Conservation (phyloP, 2,329 filamentous ascomycete genomes). For the Pseudogymnoascus sp. region DNA sequence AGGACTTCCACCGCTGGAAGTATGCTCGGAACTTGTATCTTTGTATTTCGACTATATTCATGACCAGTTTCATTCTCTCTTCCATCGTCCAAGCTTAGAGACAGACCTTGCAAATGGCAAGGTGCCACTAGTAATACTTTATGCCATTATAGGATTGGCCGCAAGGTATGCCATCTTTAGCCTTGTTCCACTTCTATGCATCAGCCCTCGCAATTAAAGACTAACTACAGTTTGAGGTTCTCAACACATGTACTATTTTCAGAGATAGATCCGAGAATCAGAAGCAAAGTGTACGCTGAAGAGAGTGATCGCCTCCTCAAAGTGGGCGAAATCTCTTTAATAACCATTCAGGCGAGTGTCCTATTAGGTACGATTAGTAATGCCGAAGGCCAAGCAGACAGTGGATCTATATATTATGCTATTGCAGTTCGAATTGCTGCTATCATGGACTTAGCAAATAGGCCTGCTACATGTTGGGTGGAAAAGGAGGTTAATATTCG, state of each 20-base stretch:
- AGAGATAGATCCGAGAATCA: slow-evolving; percentile 20
- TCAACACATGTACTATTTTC: slow-evolving; percentile 20
- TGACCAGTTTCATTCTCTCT: slow-evolving; percentile 30
- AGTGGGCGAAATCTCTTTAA: slow-evolving; percentile 32
- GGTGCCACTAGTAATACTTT: slow-evolving; percentile 21
- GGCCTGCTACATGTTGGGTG: slow-evolving; percentile 23
- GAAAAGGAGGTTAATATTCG: slow-evolving; percentile 32
- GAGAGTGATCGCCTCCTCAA: slow-evolving; percentile 26
- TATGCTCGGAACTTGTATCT: slow-evolving; percentile 24
- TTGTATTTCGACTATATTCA: slow-evolving; percentile 31
- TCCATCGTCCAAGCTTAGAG: slow-evolving; percentile 26
- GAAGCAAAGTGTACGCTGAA: slow-evolving; percentile 19
- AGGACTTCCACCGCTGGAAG: neutral
- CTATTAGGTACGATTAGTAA: slow-evolving; percentile 31
- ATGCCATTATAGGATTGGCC: slow-evolving; percentile 24
- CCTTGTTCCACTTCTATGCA: neutral
- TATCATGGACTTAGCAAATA: slow-evolving; percentile 31
- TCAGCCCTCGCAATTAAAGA: neutral
- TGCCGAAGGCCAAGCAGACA: slow-evolving; percentile 30
- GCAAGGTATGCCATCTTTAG: slow-evolving; percentile 16
- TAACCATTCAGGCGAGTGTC: slow-evolving; percentile 35
- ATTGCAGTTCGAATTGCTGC: slow-evolving; percentile 33
- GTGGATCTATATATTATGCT: slow-evolving; percentile 35
- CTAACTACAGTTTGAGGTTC: slow-evolving; percentile 16
- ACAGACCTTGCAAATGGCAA: slow-evolving; percentile 22